Evolutionary conservation across 306 rosid species (phyloP).

Genomic region (Lablab purpureus): DNA sequence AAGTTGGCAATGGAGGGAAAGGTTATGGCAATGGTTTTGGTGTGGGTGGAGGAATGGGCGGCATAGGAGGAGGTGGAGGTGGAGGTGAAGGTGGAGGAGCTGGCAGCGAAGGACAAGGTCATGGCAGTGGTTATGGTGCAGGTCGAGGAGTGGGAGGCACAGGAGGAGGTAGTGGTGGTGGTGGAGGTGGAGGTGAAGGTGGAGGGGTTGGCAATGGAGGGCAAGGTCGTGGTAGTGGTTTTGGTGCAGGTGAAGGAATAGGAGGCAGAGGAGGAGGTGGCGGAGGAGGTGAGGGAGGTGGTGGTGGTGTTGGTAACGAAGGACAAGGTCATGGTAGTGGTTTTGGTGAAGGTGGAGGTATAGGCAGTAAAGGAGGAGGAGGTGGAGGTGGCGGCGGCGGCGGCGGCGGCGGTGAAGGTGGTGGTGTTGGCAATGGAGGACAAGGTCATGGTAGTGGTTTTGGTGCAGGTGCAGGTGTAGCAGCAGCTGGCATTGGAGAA

Average conservation of each 20-base stretch:
- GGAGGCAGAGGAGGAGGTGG: slow-evolving; percentile 48
- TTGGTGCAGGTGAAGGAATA: slow-evolving; percentile 4
- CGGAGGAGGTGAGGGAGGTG: slow-evolving; percentile 47
- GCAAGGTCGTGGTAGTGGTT: slow-evolving; percentile 49
- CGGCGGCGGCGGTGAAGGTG: slow-evolving; percentile 36
- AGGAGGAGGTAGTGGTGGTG: slow-evolving; percentile 53
- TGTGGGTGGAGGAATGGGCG: neutral
- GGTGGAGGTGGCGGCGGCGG: slow-evolving; percentile 40
- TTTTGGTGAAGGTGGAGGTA: slow-evolving; percentile 53
- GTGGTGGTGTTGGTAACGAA: slow-evolving; percentile 23
- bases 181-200: slow-evolving; percentile 47
- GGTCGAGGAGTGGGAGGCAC: slow-evolving; percentile 44
- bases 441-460: slow-evolving; percentile 56
- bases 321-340: slow-evolving; percentile 55
- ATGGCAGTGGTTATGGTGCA: slow-evolving; percentile 59
- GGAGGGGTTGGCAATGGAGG: slow-evolving; percentile 12
- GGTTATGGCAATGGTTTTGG: slow-evolving; percentile 51
- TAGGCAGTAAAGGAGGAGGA: neutral
- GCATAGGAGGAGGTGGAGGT: slow-evolving; percentile 7
- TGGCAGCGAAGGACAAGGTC: slow-evolving; percentile 58
- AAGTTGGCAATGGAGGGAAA: slow-evolving; percentile 13
- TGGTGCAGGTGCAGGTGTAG: slow-evolving; percentile 45
- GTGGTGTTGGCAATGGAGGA: slow-evolving; percentile 45
- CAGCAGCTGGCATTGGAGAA: slow-evolving; percentile 42
- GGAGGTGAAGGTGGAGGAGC: slow-evolving; percentile 47